Conservation (phyloP, 768 basidiomycete genomes). For the Boletus patriciae region DNA sequence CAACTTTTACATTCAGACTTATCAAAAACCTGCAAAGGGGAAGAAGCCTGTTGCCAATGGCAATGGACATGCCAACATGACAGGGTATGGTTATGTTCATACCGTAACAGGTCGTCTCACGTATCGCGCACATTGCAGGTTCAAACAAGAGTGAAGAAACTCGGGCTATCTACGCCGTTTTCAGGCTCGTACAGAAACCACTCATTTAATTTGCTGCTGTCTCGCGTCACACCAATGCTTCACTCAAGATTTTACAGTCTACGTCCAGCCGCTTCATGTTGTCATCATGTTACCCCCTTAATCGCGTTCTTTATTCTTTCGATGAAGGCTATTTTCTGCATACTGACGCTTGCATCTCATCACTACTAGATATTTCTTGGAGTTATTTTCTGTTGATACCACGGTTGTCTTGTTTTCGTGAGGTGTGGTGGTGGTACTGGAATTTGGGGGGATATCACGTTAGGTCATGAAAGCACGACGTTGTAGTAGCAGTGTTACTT, state of each 20-base stretch:
- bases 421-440: slow-evolving; percentile 7
- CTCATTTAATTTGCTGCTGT: slow-evolving; percentile 17
- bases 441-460: background rate
- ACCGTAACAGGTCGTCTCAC: background rate
- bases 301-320: slow-evolving; percentile 12
- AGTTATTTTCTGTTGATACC: slow-evolving; percentile 12
- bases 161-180: background rate
- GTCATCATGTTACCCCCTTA: slow-evolving; percentile 13
- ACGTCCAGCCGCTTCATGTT: slow-evolving; percentile 16
- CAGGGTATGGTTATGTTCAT: slow-evolving; percentile 26
- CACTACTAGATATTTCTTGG: slow-evolving; percentile 12
- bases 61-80: slow-evolving; percentile 46
- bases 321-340: slow-evolving; percentile 17
- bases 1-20: slow-evolving; percentile 88
- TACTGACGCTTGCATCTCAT: slow-evolving; percentile 8
- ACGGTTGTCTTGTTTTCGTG: slow-evolving; percentile 3
- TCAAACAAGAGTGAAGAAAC: slow-evolving; percentile 35
- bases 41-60: slow-evolving; percentile 36
- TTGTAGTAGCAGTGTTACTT: slow-evolving; percentile 1
- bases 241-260: slow-evolving; percentile 10
- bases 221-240: slow-evolving; percentile 6
- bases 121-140: slow-evolving; percentile 19
- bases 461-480: slow-evolving; percentile 1
- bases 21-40: slow-evolving; percentile 60
- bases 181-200: background rate